Conservation (phyloP, 805 yeast species). For the Dipodascopsis uninucleata region DNA sequence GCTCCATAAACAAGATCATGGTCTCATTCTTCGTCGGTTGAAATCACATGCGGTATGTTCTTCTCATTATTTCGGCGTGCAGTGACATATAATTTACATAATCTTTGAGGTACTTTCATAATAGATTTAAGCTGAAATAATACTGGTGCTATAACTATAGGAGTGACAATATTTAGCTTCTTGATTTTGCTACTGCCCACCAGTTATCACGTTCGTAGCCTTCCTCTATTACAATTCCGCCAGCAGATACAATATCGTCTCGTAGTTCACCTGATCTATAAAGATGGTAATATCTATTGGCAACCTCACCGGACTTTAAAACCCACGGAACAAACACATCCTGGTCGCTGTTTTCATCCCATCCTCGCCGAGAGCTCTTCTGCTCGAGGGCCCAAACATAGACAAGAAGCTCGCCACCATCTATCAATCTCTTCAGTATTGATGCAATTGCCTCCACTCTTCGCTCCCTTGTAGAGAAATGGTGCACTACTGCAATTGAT, state of each 20-base stretch:
- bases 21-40: no score
- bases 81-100: no score
- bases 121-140: no score
- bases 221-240: conserved; percentile 57
- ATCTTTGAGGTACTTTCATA: no score
- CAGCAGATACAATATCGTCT: conserved; percentile 66
- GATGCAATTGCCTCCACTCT: conserved; percentile 70
- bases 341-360: conserved; percentile 85
- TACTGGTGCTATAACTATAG: no score
- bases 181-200: conserved; percentile 83
- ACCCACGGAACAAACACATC: conserved; percentile 98
- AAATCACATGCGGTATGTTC: no score
- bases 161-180: no score
- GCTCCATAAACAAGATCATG: no score
- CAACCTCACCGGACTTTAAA: conserved; percentile 44
- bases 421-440: conserved; percentile 55
- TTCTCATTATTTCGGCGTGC: no score
- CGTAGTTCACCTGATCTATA: conserved; percentile 81
- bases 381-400: conserved; percentile 98
- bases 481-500: conserved; percentile 93
- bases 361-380: conserved; percentile 80
- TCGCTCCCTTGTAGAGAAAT: conserved; percentile 80
- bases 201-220: conserved; percentile 96
- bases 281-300: conserved; percentile 83
- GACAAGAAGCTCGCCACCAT: conserved; percentile 67